Conservation (phyloP, 192 early-diverging fungal species). For the Thamnidium elegans region DNA sequence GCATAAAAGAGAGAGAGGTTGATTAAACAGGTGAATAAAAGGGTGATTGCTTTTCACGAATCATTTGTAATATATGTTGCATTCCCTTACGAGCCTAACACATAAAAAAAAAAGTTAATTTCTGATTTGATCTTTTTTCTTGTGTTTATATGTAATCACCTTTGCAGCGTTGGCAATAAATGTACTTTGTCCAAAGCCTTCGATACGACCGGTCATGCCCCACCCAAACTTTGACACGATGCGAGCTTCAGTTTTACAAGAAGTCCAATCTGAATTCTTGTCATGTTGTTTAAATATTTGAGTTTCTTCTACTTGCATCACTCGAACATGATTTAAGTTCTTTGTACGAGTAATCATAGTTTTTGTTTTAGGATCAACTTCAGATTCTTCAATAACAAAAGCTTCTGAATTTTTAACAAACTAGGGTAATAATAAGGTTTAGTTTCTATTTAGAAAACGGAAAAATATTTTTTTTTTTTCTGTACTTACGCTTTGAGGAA, state of each 20-base stretch:
- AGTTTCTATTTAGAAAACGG: no score
- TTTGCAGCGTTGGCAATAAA: constrained; percentile 78
- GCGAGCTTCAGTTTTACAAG: constrained; percentile 76
- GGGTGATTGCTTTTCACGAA: constrained; percentile 23
- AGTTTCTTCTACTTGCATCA: constrained; percentile 91
- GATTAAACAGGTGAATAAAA: not conserved
- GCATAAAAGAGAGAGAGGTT: not conserved
- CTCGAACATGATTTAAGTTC: constrained; percentile 90
- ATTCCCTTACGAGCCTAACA: constrained; percentile 29
- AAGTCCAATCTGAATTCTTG: constrained; percentile 57
- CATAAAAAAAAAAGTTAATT: not conserved
- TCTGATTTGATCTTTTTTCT: not conserved
- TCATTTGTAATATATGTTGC: constrained; percentile 28
- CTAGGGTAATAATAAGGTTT: constrained; percentile 41
- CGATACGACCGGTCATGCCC: constrained; percentile 78
- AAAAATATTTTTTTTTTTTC: not conserved
- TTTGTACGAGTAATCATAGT: constrained; percentile 81
- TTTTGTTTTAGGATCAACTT: constrained; percentile 70
- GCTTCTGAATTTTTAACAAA: constrained; percentile 82
- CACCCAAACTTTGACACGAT: constrained; percentile 88
- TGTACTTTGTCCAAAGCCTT: constrained; percentile 82
- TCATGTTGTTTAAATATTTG: constrained; percentile 69
- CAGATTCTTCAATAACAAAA: constrained; percentile 88
- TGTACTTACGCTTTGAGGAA: constrained; percentile 48
- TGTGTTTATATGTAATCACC: constrained; percentile 26